Evolutionary conservation across 495 filamentous ascomycete genomes (phyloP), one percentile per base, ranked within the genome.

Genomic region (Aspergillus haitiensis): DNA sequence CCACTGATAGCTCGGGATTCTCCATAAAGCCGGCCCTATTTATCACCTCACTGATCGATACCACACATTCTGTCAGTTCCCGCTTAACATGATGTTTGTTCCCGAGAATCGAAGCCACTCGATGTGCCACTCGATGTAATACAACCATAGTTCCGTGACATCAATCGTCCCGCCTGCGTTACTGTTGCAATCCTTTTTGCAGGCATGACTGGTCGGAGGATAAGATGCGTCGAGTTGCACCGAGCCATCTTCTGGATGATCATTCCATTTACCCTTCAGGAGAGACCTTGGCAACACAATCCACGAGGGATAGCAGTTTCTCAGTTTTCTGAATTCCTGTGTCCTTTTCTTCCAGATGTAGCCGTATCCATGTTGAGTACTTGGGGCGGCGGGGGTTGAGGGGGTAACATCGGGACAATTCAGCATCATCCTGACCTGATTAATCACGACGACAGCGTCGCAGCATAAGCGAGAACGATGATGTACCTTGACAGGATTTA

Each of bases 151-250:
- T 50, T 53, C 50, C 12, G 50, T 60, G 50, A 49, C 58, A 60
- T 54, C 58, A 60, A 60, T 48, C 50, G 58, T 12, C 16, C 33
- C 21, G n/a, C 5, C 58, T 54, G 39, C 39, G 48, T 51, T 51
- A 51, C 48, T 34, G 11, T 15, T n/a, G 32, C 32, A 35, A 8
- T 35, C 46, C 33, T 15, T 44, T 40, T 51, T 12, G 34, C 27
- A n/a, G 21, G 48, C 54, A 60, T 40, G 42, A 36, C 32, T 16
- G 16, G 32, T 18, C 49, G 58, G 50, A 52, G 21, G 49, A 60
- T 44, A 16, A 16, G 50, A 33, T 40, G 42, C 34, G 31, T 39
- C 48, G 42, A 42, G 40, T 60, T 44, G 50, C 42, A 59, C 48
- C 33, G 49, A 16, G n/a, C 42, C 42, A 47, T 48, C 13, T 40